A percentile compares a stretch with the other conserved stretches of the same genome.
phyloP scores from a whole-genome alignment of 1,139 yeast genomes.

The Magnusiomyces tetraspermus region DNA sequence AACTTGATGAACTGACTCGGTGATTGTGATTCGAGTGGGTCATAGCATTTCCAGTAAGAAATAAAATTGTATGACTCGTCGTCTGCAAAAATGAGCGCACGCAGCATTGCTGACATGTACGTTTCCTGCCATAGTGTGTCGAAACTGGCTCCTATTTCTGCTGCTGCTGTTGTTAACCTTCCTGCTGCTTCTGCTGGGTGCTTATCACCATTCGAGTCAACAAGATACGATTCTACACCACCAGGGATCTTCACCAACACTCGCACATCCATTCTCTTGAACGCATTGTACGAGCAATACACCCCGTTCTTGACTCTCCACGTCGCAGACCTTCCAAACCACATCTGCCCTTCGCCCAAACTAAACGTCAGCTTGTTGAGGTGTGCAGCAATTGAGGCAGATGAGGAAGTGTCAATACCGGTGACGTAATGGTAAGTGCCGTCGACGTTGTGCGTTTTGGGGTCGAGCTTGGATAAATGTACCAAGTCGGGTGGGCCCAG shows the following conservation, averaged over 20 bases:
- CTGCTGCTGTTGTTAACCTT: too few relatives aligned
- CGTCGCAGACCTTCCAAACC: conserved; percentile 46
- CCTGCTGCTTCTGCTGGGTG: conserved; percentile 29
- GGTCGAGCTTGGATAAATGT: conserved; percentile 44
- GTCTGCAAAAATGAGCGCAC: conserved; percentile 63
- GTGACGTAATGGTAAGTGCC: conserved; percentile 63
- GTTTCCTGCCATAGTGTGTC: conserved; percentile 66
- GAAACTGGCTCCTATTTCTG: too few relatives aligned
- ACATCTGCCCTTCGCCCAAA: conserved; percentile 51
- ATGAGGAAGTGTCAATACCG: conserved; percentile 53
- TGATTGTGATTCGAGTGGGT: conserved; percentile 43
- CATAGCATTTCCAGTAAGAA: conserved; percentile 53
- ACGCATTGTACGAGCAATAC: conserved; percentile 59
- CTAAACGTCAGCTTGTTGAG: conserved; percentile 61
- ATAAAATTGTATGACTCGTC: conserved; percentile 55
- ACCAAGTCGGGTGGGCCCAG: conserved; percentile 91
- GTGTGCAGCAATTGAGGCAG: conserved; percentile 58
- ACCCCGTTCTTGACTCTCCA: conserved; percentile 72
- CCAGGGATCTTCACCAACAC: conserved; percentile 65
- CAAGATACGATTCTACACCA: conserved; percentile 66
- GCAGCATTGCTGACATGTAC: conserved; percentile 61
- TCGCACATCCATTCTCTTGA: conserved; percentile 58
- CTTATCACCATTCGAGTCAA: conserved; percentile 45
- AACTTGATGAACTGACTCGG: conserved; percentile 42
- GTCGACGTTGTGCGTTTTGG: conserved; percentile 37